Evolutionary conservation across 2,329 filamentous ascomycete genomes (phyloP), one percentile per base, ranked within the genome.

Genomic region (Periconia macrospinosa): DNA sequence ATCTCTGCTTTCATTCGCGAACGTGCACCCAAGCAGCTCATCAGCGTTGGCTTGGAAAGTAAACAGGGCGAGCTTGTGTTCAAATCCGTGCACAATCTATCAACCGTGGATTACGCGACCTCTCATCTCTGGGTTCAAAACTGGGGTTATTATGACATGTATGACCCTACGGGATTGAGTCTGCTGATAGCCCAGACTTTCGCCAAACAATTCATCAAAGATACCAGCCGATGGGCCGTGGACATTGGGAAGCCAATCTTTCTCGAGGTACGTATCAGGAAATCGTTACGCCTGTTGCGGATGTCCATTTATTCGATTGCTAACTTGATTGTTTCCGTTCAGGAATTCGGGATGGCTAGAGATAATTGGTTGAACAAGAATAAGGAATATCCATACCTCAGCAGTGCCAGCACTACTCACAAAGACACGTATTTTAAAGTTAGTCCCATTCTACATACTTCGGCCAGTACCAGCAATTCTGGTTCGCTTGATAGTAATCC

Each of bases 31-130:
- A 70, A 69, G 8, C 73, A 76, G 49, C 70, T 76, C 37, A 65
- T 75, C 52, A 74, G 62, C 46, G 70, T 75, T 3, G 73, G 73
- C 0, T 62, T 76, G 11, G 73, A 76, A 45, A 64, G 66, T 47
- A 76, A 76, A 43, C 73, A 76, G 45, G 73, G 73, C 8, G 71
- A 75, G 44, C 71, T 67, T 51, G 73, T 74, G 53, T 75, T 71
- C 60, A 74, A 76, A 56, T 55, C 62, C 8, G 73, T 71, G 0
- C 72, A 76, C 57, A 69, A 71, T 23, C 66, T 71, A 41, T 56
- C 61, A 11, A 72, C 63, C 1, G 71, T 76, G 19, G 72, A 75
- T 49, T 76, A 76, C 44, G 67, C 70, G 11, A 76, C 73, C 1
- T 66, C 73, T 15, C 73, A 76, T 49, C 74, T 68, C 52, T 76